Base-by-base conservation (phyloP, 1,284 basidiomycete species). In the Salmacisia buchloeana region DNA sequence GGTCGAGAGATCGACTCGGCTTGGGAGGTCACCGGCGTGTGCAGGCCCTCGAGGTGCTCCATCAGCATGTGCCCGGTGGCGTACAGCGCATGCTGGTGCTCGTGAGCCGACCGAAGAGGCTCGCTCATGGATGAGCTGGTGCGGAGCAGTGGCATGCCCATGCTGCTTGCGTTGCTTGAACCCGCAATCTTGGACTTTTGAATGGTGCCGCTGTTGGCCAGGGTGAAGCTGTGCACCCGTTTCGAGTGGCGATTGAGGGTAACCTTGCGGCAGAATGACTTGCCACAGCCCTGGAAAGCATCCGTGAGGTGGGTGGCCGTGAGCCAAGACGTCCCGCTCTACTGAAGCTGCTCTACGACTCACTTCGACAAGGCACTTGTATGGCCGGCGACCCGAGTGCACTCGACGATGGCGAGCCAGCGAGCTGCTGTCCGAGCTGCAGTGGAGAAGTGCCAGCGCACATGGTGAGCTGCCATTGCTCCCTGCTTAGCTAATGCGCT, bases 341-440 rank as follows among this genome's bases (percentile, higher is more conserved):
- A 63, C 69, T 69, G 60, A 70, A 68, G 59, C 74, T 74, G 67
- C 69, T 65, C 43, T 69, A 70, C 52, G 70, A 69, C 63, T 74
- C 69, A 29, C 77, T 71, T 64, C 74, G 72, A 18, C 74, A 65
- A 36, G 74, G 69, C 82, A 83, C 38, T 72, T 75, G 66, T 81
- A 80, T 0, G 81, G 80, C 12, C 81, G 68, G 43, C 76, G 76
- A 58, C 83, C 82, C 56, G 78, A 83, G 73, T 93, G 91, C 9
- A 89, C 91, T 67, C 91, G 85, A 58, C 91, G 86, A 67, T 86
- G 85, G 12, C 85, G 82, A 21, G 85, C 85, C 13, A 86, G 80
- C 7, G 84, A 85, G 65, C 81, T 82, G 7, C 84, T 85, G 71
- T 86, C 85, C 59, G 82, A 82, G 46, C 75, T 59, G 74, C 83